These are phyloP conservation scores for Nakazawaea wyomingensis DNA, from an alignment of 805 yeast genomes.

Conservation along the genomic window DNA sequence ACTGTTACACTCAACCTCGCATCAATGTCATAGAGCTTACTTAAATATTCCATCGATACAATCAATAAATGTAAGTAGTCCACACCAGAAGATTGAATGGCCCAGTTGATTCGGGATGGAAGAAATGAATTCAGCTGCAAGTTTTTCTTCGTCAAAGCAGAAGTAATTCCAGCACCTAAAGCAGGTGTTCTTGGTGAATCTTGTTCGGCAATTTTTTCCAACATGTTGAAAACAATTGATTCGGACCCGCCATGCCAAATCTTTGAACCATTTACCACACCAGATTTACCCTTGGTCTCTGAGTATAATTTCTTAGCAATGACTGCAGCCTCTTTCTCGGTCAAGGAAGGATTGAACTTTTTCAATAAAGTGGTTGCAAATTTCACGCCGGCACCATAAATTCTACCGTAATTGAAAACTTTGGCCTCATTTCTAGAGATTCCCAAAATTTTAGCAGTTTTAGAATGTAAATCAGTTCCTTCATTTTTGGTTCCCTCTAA, in stretches of 20 bases:
- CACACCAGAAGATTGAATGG: conserved; percentile 96
- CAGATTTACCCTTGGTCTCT: conserved; percentile 73
- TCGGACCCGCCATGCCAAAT: conserved; percentile 90
- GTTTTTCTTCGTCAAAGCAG: conserved; percentile 65
- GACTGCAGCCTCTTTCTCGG: conserved; percentile 59
- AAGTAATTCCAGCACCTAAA: conserved; percentile 88
- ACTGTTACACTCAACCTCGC: conserved; percentile 84
- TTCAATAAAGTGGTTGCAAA: conserved; percentile 83
- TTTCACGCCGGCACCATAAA: conserved; percentile 94
- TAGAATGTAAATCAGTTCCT: conserved; percentile 93
- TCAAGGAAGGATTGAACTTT: conserved; percentile 69
- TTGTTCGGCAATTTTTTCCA: conserved; percentile 83
- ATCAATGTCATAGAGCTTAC: conserved; percentile 54
- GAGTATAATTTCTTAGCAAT: conserved; percentile 67
- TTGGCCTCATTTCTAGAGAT: conserved; percentile 91
- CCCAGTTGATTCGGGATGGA: conserved; percentile 95
- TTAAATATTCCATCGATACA: conserved; percentile 81
- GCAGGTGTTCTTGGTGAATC: conserved; percentile 84
- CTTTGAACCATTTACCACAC: conserved; percentile 19
- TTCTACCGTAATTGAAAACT: conserved; percentile 92
- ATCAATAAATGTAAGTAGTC: conserved; percentile 86
- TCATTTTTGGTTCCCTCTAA: conserved; percentile 89
- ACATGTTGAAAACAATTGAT: conserved; percentile 81
- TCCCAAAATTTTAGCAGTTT: conserved; percentile 85
- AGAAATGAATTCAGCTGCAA: conserved; percentile 62